phyloP scores from a whole-genome alignment of 805 yeast species.

The Starmerella floris region DNA sequence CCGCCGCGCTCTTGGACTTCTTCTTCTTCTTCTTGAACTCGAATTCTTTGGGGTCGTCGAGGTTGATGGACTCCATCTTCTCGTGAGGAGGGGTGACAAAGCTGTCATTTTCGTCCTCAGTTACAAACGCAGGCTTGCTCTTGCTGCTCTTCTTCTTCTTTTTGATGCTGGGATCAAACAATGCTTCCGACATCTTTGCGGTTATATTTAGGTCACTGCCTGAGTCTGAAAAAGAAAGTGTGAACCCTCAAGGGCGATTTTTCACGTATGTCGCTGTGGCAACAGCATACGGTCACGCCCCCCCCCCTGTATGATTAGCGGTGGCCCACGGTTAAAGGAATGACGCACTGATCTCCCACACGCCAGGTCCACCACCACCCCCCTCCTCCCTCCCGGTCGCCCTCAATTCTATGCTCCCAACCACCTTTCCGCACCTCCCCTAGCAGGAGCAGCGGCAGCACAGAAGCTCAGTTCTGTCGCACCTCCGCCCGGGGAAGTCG shows the following conservation, averaged over 20 bases:
- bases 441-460: no score
- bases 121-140: conserved; percentile 28
- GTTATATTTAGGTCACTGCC: background rate
- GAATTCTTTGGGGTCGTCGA: conserved; percentile 20
- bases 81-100: conserved; percentile 42
- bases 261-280: background rate
- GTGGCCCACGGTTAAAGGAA: no score
- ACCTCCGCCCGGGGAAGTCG: no score
- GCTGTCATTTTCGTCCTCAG: conserved; percentile 31
- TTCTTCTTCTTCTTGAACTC: conserved; percentile 55
- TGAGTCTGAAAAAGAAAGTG: background rate
- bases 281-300: background rate
- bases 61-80: conserved; percentile 9
- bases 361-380: no score
- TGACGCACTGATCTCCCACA: no score
- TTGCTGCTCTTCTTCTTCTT: conserved; percentile 29
- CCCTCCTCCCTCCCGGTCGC: no score
- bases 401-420: no score
- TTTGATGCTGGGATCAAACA: conserved; percentile 28
- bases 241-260: background rate
- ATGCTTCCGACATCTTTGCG: conserved; percentile 18
- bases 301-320: no score
- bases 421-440: no score
- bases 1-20: conserved; percentile 54
- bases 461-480: no score